phyloP scores from a whole-genome alignment of 179 eudicot genomes.

The Drosera spatulata region DNA sequence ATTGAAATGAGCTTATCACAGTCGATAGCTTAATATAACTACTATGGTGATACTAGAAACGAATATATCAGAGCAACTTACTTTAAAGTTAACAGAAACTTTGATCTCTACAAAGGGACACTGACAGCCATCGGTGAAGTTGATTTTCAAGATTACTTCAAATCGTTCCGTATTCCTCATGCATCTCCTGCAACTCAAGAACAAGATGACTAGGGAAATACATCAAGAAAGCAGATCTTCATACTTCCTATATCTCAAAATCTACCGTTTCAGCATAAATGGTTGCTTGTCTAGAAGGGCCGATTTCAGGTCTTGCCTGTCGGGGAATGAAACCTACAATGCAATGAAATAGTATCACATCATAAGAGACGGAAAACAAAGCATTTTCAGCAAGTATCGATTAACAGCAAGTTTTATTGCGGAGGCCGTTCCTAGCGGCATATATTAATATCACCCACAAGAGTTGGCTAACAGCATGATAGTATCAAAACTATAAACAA shows the following conservation, averaged over 20 bases:
- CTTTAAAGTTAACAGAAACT: constrained; percentile 46
- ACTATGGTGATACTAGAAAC: not conserved
- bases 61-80: constrained; percentile 11
- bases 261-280: constrained; percentile 43
- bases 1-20: not conserved
- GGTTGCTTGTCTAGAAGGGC: constrained; percentile 45
- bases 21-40: not conserved
- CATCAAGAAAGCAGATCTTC: not conserved
- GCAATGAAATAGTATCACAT: constrained; percentile 8
- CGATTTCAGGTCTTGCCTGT: constrained; percentile 45
- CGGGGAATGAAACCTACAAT: constrained; percentile 43
- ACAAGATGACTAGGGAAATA: not conserved
- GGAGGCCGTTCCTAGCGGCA: too few relatives aligned
- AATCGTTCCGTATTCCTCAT: constrained; percentile 33
- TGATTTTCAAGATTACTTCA: constrained; percentile 37
- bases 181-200: constrained; percentile 25
- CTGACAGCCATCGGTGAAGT: constrained; percentile 49
- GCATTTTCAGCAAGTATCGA: not conserved
- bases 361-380: constrained; percentile 3
- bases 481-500: too few relatives aligned
- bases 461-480: too few relatives aligned
- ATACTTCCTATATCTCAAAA: not conserved
- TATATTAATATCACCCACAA: too few relatives aligned
- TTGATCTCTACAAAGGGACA: constrained; percentile 28
- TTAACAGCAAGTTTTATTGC: not conserved